A percentile compares a stretch with the other conserved stretches of the same genome.
These are phyloP conservation scores for Ceratocystis ficicola DNA, from an alignment of 2,329 filamentous ascomycete genomes.

Conservation along the genomic window DNA sequence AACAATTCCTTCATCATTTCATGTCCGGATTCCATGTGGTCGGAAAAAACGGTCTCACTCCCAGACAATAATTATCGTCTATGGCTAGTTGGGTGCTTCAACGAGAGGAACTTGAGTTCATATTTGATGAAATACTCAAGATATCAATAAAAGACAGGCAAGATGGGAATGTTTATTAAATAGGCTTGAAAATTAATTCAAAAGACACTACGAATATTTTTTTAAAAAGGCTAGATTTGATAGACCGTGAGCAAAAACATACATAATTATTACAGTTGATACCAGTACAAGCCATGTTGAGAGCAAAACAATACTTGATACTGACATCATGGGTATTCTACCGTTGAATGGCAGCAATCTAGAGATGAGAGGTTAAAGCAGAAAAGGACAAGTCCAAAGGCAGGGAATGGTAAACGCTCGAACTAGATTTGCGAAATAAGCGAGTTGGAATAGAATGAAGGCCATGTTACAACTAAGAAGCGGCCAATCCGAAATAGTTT, in stretches of 20 bases:
- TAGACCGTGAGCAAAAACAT: not conserved
- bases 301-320: not conserved
- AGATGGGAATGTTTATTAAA: too few relatives aligned
- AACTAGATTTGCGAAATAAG: not conserved
- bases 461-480: not conserved
- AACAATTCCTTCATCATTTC: too few relatives aligned
- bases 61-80: too few relatives aligned
- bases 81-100: too few relatives aligned
- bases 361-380: not conserved
- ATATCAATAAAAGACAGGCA: too few relatives aligned
- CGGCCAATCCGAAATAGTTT: not conserved
- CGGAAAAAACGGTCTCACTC: too few relatives aligned
- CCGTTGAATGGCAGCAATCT: not conserved
- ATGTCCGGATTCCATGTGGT: too few relatives aligned
- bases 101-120: too few relatives aligned
- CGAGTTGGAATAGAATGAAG: not conserved
- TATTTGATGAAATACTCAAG: too few relatives aligned
- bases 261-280: slow-evolving; percentile 3
- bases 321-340: not conserved
- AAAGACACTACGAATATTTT: too few relatives aligned
- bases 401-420: not conserved
- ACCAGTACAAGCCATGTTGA: not conserved
- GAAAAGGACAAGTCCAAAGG: not conserved
- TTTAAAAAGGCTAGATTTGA: not conserved
- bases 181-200: too few relatives aligned